phyloP scores from a whole-genome alignment of 1,284 basidiomycete species.

The Sporisorium graminicola region DNA sequence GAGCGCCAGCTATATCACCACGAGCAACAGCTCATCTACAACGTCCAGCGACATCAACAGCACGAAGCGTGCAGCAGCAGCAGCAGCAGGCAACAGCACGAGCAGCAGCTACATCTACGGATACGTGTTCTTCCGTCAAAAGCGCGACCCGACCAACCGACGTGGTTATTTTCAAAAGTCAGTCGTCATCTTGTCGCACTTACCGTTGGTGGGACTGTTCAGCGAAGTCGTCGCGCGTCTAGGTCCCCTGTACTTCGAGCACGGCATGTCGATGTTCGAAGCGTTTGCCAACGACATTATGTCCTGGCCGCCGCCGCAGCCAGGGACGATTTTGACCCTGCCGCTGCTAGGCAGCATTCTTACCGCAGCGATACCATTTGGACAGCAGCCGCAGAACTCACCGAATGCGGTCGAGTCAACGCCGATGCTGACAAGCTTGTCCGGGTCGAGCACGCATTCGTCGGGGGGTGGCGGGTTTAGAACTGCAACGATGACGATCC shows the following conservation, averaged over 20 bases:
- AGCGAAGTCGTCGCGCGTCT: conserved; percentile 78
- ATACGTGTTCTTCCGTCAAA: conserved; percentile 68
- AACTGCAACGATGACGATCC: conserved; percentile 41
- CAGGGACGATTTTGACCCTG: conserved; percentile 57
- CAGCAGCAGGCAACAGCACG: conserved; percentile 41
- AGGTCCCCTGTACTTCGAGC: conserved; percentile 72
- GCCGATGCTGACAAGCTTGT: conserved; percentile 13
- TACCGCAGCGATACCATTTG: conserved; percentile 58
- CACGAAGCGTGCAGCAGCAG: conserved; percentile 5
- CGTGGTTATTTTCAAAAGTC: conserved; percentile 76
- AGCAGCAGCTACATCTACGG: conserved; percentile 67
- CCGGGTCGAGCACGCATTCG: not conserved
- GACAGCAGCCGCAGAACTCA: conserved; percentile 60
- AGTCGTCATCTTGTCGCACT: conserved; percentile 84
- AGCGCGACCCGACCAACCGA: conserved; percentile 57
- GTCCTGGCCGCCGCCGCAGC: conserved; percentile 58
- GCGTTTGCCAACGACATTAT: conserved; percentile 59
- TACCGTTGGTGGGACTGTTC: conserved; percentile 87
- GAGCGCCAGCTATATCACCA: conserved; percentile 5
- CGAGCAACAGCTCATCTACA: not conserved
- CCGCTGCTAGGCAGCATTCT: conserved; percentile 58
- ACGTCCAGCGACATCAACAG: conserved; percentile 10
- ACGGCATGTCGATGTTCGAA: conserved; percentile 65
- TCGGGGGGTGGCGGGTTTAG: conserved; percentile 13
- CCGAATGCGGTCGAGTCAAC: conserved; percentile 36